A percentile compares a stretch with the other conserved stretches of the same genome.
Conservation (phyloP, 2,329 filamentous ascomycete species). For the Neopestalotiopsis sp. region DNA sequence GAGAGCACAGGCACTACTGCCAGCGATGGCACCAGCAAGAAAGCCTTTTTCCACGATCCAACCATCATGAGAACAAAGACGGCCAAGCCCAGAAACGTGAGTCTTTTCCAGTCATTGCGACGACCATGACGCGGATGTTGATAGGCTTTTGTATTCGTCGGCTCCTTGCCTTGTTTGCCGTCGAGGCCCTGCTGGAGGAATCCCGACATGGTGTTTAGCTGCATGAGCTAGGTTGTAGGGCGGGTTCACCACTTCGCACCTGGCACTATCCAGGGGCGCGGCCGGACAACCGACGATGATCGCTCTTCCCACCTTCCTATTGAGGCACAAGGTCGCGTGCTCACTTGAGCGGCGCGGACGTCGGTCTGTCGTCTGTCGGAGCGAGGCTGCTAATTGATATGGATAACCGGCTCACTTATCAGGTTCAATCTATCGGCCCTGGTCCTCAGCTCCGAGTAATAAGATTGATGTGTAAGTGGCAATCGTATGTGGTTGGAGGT, state of each 20-base stretch:
- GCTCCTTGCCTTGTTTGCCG: background rate
- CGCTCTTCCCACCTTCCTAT: slow-evolving; percentile 12
- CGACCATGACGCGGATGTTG: background rate
- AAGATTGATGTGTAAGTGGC: background rate
- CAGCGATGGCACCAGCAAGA: slow-evolving; percentile 6
- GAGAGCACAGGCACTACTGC: background rate
- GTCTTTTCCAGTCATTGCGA: background rate
- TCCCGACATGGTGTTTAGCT: slow-evolving; percentile 6
- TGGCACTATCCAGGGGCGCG: too few species aligned
- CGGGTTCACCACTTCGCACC: too few species aligned
- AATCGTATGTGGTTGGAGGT: background rate
- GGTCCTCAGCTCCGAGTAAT: background rate
- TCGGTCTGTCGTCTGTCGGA: background rate
- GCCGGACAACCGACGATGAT: slow-evolving; percentile 11
- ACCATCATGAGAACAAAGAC: slow-evolving; percentile 3
- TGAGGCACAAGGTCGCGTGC: slow-evolving; percentile 14
- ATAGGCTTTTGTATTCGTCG: background rate
- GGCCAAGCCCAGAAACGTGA: background rate
- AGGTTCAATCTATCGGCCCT: background rate
- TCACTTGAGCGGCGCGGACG: background rate
- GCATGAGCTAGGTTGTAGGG: background rate
- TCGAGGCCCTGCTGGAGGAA: background rate
- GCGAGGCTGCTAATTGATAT: background rate
- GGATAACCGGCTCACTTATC: background rate
- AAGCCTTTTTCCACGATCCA: slow-evolving; percentile 10